Evolutionary conservation across 2,329 filamentous ascomycete genomes (phyloP).

Genomic region (Plenodomus biglobosus): DNA sequence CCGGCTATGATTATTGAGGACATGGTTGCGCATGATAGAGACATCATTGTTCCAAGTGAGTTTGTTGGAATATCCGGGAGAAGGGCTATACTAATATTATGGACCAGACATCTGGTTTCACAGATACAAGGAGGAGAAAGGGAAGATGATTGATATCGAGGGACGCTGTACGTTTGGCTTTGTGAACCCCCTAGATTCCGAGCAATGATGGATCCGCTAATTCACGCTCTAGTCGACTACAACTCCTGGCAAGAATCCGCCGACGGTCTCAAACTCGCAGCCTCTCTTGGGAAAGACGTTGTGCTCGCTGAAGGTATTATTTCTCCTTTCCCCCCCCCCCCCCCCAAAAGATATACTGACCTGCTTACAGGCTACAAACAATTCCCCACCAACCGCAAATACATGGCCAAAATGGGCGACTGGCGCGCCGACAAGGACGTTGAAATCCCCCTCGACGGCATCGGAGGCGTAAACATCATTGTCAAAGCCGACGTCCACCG

Average conservation of each 20-base stretch:
- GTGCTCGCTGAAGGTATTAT: constrained; percentile 82
- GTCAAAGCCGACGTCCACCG: constrained; percentile 98
- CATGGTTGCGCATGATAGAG: constrained; percentile 89
- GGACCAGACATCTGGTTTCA: constrained; percentile 92
- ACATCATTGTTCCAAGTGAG: constrained; percentile 93
- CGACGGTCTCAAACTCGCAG: constrained; percentile 74
- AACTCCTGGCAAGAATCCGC: constrained; percentile 98
- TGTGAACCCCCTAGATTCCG: no score
- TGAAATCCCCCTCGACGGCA: constrained; percentile 89
- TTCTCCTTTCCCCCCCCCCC: neutral
- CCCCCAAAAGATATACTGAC: no score
- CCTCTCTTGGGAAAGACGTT: constrained; percentile 72
- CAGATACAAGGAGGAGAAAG: constrained; percentile 72
- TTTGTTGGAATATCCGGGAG: constrained; percentile 14
- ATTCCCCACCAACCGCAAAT: constrained; percentile 83
- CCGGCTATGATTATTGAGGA: constrained; percentile 88
- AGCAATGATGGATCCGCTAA: constrained; percentile 1
- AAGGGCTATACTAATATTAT: constrained; percentile 15
- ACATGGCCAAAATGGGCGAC: constrained; percentile 90
- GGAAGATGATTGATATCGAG: constrained; percentile 72
- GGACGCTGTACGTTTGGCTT: constrained; percentile 73
- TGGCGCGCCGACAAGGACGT: constrained; percentile 90
- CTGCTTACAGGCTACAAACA: constrained; percentile 90
- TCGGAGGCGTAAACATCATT: constrained; percentile 95
- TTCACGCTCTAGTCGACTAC: constrained; percentile 73